Evolutionary conservation across 148 eudicot species (phyloP), one percentile per base, ranked within the genome.

Genomic region (Limonium bicolor): DNA sequence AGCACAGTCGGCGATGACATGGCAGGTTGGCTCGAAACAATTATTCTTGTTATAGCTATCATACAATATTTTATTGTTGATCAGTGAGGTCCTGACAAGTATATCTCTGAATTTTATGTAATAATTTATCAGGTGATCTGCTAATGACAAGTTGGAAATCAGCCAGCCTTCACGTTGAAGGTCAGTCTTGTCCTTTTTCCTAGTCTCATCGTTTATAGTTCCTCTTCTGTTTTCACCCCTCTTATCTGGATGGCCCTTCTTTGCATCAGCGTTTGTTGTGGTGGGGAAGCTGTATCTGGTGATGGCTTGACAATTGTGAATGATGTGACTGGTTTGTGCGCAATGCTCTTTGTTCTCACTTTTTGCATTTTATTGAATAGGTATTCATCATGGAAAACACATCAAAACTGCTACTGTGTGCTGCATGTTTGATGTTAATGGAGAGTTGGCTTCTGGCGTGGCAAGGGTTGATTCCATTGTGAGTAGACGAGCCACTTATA

Each of bases 381-480:
- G 99, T 27, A 85, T 90, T 50, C 78, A 20, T 48, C 64, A 59
- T 46, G 38, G 55, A 32, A 39, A 35, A 15, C 69, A 76, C 30
- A 81, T 85, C 53, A 78, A 69, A 56, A 90, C 95, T 46, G 74
- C 99, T 39, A 69, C 69, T 36, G 94, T 90, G 8, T 66, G 76
- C 71, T 72, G 73, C 46, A 66, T 90, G 56, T 90, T 85, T 61
- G 94, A 85, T 63, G 49, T 41, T 31, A 58, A 67, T 51, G 99
- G 99, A 49, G 95, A 90, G 61, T 41, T 81, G 70, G 77, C 66
- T 40, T 82, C 88, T 36, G 99, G 62, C 48, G 79, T 90, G 55
- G 99, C 99, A 34, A 75, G 80, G 51, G 95, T 85, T 18, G 82
- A 85, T 49, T 58, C 88, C 30, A 55, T 90, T 63, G 99, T 90